Percentiles rank a stretch among this genome's conserved stretches.
Conservation (phyloP, 805 yeast species). For the Starmerella stigmatis region DNA sequence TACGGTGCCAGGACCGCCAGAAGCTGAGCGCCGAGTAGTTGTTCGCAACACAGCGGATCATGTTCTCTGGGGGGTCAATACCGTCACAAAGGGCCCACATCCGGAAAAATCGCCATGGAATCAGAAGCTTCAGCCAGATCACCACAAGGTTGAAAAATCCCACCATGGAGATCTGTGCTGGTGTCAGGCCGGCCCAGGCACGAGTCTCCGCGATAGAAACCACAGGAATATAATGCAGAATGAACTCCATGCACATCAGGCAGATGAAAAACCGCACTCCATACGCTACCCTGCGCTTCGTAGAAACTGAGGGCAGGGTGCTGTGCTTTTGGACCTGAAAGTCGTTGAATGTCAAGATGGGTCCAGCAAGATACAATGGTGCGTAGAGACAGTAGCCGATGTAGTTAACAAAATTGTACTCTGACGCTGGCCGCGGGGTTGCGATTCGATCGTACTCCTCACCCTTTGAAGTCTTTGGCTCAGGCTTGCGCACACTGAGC, state of each 20-base stretch:
- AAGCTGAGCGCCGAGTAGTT: constrained; percentile 89
- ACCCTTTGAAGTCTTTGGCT: constrained; percentile 34
- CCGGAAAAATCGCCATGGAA: constrained; percentile 94
- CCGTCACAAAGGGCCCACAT: constrained; percentile 88
- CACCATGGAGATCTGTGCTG: constrained; percentile 89
- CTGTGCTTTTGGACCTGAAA: constrained; percentile 55
- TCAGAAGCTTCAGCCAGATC: constrained; percentile 82
- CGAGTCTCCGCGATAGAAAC: constrained; percentile 83
- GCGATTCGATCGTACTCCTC: constrained; percentile 25
- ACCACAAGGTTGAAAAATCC: constrained; percentile 82
- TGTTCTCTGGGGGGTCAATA: constrained; percentile 94
- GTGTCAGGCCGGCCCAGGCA: constrained; percentile 83
- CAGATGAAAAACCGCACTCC: constrained; percentile 62
- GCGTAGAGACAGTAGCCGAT: constrained; percentile 70
- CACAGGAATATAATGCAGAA: constrained; percentile 80
- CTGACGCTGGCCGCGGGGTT: constrained; percentile 49
- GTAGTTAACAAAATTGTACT: constrained; percentile 56
- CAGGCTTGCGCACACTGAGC: constrained; percentile 33
- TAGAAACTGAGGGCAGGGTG: constrained; percentile 49
- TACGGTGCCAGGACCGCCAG: constrained; percentile 99
- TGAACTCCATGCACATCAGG: constrained; percentile 75
- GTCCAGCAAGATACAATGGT: constrained; percentile 92
- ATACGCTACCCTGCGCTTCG: constrained; percentile 46
- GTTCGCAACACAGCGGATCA: constrained; percentile 92
- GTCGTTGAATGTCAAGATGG: constrained; percentile 86